A percentile compares a stretch with the other conserved stretches of the same genome.
Conservation (phyloP, 371 early-diverging fungal genomes). For the Mucor irregularis region DNA sequence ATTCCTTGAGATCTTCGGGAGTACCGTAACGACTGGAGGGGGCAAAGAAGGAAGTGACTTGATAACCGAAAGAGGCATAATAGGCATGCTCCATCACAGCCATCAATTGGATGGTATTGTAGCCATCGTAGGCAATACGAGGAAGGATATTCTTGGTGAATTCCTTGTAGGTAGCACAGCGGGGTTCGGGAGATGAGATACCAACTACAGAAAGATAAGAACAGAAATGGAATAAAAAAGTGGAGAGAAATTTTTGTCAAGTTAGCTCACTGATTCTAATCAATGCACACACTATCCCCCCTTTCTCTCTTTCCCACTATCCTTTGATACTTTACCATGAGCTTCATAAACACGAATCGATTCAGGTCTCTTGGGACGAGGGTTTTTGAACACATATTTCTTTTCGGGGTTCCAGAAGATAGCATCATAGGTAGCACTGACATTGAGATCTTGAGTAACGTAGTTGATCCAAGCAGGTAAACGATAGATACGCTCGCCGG, state of each 20-base stretch:
- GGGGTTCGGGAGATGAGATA: conserved; percentile 83
- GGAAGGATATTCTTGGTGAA: conserved; percentile 89
- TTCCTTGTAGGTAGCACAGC: conserved; percentile 83
- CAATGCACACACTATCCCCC: neutral
- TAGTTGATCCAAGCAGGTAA: conserved; percentile 88
- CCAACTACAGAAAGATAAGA: conserved; percentile 64
- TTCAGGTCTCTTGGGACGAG: conserved; percentile 64
- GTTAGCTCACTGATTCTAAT: neutral
- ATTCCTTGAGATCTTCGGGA: conserved; percentile 86
- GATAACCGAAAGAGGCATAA: conserved; percentile 97
- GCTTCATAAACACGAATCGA: conserved; percentile 89
- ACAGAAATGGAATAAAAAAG: neutral
- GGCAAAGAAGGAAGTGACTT: conserved; percentile 95
- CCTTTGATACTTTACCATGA: conserved; percentile 72
- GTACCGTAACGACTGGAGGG: conserved; percentile 89
- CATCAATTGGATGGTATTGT: conserved; percentile 96
- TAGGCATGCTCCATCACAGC: conserved; percentile 99
- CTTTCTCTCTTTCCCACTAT: too few relatives aligned
- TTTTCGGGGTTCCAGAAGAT: conserved; percentile 92
- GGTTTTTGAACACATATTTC: conserved; percentile 73
- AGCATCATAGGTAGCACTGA: conserved; percentile 83
- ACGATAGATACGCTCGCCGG: conserved; percentile 84
- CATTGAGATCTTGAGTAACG: conserved; percentile 83
- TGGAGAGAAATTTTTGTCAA: neutral
- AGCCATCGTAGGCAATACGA: conserved; percentile 84